A percentile compares a stretch with the other conserved stretches of the same genome.
Evolutionary conservation across 148 eudicot species (phyloP).

Genomic region (Talinum fruticosum): DNA sequence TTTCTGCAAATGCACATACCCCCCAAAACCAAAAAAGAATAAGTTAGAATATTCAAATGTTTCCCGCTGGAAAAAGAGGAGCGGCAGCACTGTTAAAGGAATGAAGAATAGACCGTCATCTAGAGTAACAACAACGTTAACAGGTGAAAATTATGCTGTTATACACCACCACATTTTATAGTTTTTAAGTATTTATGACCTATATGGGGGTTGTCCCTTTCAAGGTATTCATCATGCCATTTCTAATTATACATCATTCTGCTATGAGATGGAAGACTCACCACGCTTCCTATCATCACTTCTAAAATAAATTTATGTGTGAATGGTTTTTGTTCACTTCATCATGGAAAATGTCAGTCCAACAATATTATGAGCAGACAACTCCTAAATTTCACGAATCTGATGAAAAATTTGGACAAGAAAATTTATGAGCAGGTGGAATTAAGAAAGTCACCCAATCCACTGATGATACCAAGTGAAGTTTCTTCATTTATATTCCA

Average conservation of each 20-base stretch:
- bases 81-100: not conserved
- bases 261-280: not conserved
- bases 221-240: not conserved
- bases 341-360: not conserved
- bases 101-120: not conserved
- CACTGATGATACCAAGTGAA: not conserved
- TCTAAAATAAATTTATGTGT: not conserved
- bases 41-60: not conserved
- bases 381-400: not conserved
- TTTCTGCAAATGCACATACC: conserved; percentile 50
- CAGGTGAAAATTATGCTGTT: not conserved
- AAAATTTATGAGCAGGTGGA: not conserved
- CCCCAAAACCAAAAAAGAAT: not conserved
- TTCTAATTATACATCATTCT: not conserved
- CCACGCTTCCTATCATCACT: not conserved
- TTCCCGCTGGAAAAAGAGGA: no score
- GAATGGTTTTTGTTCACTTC: no score
- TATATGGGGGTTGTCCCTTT: not conserved
- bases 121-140: not conserved
- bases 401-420: not conserved
- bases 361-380: not conserved
- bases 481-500: not conserved
- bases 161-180: not conserved
- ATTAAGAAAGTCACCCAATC: not conserved
- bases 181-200: no score